Conservation (phyloP, 306 rosid genomes). For the Quercus bicolor region DNA sequence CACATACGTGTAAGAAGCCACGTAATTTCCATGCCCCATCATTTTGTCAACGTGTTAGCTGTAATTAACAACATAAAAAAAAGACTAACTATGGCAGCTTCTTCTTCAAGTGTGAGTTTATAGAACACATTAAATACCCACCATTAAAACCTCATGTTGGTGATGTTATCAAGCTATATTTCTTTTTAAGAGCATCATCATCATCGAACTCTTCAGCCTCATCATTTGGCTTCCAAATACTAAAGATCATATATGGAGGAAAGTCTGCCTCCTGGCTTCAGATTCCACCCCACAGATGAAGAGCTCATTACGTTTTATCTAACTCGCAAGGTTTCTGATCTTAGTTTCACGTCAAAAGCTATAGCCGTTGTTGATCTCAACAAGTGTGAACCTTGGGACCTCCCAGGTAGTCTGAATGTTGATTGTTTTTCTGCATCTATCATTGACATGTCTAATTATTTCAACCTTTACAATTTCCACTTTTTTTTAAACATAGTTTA, state of each 20-base stretch:
- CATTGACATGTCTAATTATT: background rate
- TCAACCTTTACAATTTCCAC: background rate
- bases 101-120: conserved; percentile 44
- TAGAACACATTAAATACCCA: conserved; percentile 20
- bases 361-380: conserved; percentile 89
- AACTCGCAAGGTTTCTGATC: conserved; percentile 62
- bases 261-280: conserved; percentile 87
- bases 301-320: conserved; percentile 82
- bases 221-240: background rate
- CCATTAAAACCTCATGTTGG: conserved; percentile 42
- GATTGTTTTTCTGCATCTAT: background rate
- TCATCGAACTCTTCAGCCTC: background rate
- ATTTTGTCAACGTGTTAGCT: conserved; percentile 80
- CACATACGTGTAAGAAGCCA: background rate
- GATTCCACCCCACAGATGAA: conserved; percentile 96
- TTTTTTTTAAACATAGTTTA: background rate
- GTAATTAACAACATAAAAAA: conserved; percentile 25
- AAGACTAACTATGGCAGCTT: conserved; percentile 29
- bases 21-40: background rate
- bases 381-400: conserved; percentile 96
- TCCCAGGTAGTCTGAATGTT: conserved; percentile 50
- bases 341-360: conserved; percentile 57
- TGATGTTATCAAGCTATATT: conserved; percentile 32
- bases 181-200: conserved; percentile 13
- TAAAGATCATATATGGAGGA: conserved; percentile 45